Evolutionary conservation across 2,329 filamentous ascomycete genomes (phyloP).

Genomic region (Taxawa tesnikishii): DNA sequence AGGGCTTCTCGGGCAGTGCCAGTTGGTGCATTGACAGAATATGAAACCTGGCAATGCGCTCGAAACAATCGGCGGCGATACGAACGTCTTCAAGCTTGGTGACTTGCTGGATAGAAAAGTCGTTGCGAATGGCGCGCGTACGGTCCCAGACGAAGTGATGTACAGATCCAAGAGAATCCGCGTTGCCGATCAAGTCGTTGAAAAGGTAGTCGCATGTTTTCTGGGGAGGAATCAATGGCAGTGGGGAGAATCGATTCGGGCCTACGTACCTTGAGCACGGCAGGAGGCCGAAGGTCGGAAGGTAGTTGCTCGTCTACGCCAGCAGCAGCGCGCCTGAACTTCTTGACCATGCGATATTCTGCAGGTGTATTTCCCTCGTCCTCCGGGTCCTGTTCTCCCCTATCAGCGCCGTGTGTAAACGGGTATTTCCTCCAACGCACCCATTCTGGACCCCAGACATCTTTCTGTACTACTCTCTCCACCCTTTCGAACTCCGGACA

Average conservation of each 20-base stretch:
- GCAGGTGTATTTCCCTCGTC: conserved; percentile 23
- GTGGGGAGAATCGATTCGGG: not conserved
- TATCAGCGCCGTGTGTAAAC: conserved; percentile 2
- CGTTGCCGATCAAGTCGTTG: conserved; percentile 36
- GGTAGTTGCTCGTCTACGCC: conserved; percentile 51
- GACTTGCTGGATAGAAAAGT: conserved; percentile 51
- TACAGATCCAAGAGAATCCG: conserved; percentile 36
- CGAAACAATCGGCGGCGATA: conserved; percentile 47
- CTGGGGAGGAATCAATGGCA: conserved; percentile 9
- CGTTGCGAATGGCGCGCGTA: conserved; percentile 51
- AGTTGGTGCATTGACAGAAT: conserved; percentile 50
- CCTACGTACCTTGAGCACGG: conserved; percentile 24
- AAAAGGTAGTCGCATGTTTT: conserved; percentile 32
- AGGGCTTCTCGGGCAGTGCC: conserved; percentile 35
- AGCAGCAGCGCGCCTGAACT: conserved; percentile 49
- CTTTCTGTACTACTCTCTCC: conserved; percentile 48
- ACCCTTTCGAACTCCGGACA: conserved; percentile 52
- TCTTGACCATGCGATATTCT: conserved; percentile 49
- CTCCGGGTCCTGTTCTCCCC: conserved; percentile 9
- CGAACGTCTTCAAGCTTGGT: conserved; percentile 43
- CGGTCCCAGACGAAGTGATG: conserved; percentile 56
- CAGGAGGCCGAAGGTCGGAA: conserved; percentile 49
- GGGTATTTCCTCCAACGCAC: too few relatives aligned
- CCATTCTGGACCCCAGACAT: conserved; percentile 49
- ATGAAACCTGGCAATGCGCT: conserved; percentile 52